Evolutionary conservation across 495 filamentous ascomycete genomes (phyloP), one percentile per base, ranked within the genome.

Genomic region (Melanomma pulvis-pyrius): DNA sequence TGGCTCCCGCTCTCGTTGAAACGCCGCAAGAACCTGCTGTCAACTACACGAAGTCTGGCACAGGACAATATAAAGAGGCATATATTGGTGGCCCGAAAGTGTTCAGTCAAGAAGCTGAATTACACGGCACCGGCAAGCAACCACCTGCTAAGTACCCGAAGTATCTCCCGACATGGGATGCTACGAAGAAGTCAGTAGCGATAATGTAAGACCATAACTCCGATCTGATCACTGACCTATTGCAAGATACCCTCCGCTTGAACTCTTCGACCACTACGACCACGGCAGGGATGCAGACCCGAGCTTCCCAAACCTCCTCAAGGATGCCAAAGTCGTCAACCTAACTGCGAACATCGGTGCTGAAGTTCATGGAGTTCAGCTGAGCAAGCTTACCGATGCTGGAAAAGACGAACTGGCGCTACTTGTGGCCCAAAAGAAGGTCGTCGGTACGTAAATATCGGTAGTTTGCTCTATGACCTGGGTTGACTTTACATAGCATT

Each of bases 381-480:
- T 96, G 54, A 88, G 83, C 80, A 78, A 81, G 47, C 82, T 96
- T 22, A 84, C 76, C 58, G 54, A 80, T 30, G 83, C 83, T 1
- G 90, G 87, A 59, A 93, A 91, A 75, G 89, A 94, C 73, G 87
- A 94, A 75, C 83, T 96, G 4, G 91, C 91, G 2, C 84, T 91
- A 2, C 85, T 90, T 58, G 88, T 91, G 6, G 89, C 90, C 2
- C 84, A 92, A 77, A 82, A 88, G 61, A 92, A 92, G 71, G 90
- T 93, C 0, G 87, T 93, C 21, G 81, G 72, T 74, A 68, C 7
- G 72, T 21, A 2, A 17, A 26, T 17, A 13, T n/a, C 11, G 1
- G 21, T 26, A 24, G 0, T 59, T 17, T 39, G 1, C n/a, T n/a
- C n/a, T 17, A 11, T 24, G 22, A 15, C 22, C 17, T 5, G 36